A percentile compares a stretch with the other conserved stretches of the same genome.
Conservation (phyloP, 1,139 yeast species). For the Wickerhamiella infanticola region DNA sequence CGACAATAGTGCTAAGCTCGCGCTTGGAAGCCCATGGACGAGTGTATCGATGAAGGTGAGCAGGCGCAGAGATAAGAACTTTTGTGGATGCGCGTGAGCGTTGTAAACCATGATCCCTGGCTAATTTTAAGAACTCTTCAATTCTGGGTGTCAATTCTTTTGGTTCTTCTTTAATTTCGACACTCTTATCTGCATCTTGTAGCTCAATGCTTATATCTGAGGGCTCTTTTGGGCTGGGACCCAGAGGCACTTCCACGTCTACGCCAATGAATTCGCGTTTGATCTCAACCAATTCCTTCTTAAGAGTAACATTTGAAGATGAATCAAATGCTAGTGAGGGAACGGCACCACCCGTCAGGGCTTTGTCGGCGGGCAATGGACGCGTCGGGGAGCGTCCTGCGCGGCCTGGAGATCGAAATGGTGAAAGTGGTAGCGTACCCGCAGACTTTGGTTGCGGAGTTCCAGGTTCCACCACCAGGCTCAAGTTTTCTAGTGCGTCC, state of each 20-base stretch:
- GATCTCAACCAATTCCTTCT: background rate
- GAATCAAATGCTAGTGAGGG: background rate
- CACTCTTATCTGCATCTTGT: background rate
- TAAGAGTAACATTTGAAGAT: background rate
- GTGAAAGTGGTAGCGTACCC: background rate
- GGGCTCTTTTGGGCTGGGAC: background rate
- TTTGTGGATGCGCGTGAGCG: background rate
- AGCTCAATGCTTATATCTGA: background rate
- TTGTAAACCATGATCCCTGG: background rate
- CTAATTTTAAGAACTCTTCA: background rate
- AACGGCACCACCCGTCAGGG: background rate
- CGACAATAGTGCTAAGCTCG: conserved; percentile 57
- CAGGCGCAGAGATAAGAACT: conserved; percentile 21
- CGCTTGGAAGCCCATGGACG: conserved; percentile 63
- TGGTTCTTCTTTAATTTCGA: background rate
- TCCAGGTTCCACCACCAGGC: background rate
- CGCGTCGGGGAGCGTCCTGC: background rate
- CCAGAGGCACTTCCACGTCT: background rate
- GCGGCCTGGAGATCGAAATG: background rate
- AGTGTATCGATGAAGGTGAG: conserved; percentile 47
- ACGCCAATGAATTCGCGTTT: background rate
- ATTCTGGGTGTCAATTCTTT: background rate
- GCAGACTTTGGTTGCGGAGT: background rate
- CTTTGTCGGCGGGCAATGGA: background rate
- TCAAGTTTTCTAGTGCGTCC: background rate